Base-by-base conservation (phyloP, 306 rosid species). In the Cicer cuneatum region DNA sequence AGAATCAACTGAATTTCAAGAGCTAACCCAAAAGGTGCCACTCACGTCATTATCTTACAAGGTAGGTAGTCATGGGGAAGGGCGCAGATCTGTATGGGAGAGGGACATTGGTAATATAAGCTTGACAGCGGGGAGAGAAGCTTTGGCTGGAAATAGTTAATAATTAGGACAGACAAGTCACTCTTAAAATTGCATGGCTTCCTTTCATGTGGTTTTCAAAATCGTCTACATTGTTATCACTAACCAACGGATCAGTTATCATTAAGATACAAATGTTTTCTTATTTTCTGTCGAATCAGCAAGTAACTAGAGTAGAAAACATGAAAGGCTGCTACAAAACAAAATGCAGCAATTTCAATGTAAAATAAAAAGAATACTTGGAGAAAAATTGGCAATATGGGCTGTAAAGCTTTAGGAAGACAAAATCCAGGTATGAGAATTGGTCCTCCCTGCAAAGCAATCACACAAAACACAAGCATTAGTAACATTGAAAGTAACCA, bases 321-420 rank as follows among this genome's bases (percentile, higher is more conserved):
- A 66, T 10, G 29, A 5, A 72, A 40, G 6, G 60, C 10, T 43
- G 42, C 24, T 35, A 61, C 37, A 61, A 57, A 57, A 59, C 37
- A 47, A 66, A 68, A 16, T 66, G n/a, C 13, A 61, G 62, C 48
- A 84, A 21, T 39, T 58, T 52, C 42, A 71, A 49, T 5, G 33
- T 1, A 60, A 81, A 18, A 18, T 46, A 57, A 69, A 65, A 65
- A 71, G 15, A 71, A 72, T 87, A 94, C 99, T 75, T 94, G 99
- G 76, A 90, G 97, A 86, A 90, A 94, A 84, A 94, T 90, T 18
- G 97, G 99, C 82, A 94, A 89, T 76, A 92, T 66, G 6, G 99
- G 99, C 81, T 92, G 97, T 72, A 94, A 93, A 82, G 99, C 93
- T 86, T 94, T 94, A 4, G 97, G 99, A 59, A 88, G 92, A 86